Conservation (phyloP, 2,329 filamentous ascomycete genomes). For the Talaromyces pinophilus region DNA sequence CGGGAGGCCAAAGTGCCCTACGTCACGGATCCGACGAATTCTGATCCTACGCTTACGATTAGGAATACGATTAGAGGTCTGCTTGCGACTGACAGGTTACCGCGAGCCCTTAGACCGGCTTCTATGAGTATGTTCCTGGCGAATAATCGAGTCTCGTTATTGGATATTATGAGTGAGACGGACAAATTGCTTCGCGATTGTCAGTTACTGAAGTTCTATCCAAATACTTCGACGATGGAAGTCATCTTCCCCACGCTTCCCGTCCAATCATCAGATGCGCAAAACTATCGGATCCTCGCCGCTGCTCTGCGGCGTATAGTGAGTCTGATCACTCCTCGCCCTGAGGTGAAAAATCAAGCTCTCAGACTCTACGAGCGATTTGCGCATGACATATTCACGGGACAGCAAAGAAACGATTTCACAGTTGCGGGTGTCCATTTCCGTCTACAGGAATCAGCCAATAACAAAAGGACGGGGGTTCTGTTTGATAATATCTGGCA, state of each 20-base stretch:
- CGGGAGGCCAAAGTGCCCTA: slow-evolving; percentile 66
- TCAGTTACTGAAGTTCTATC: slow-evolving; percentile 35
- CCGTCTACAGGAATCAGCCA: slow-evolving; percentile 6
- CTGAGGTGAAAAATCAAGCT: slow-evolving; percentile 41
- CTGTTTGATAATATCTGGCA: slow-evolving; percentile 36
- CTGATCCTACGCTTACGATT: slow-evolving; percentile 71
- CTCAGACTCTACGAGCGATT: slow-evolving; percentile 47
- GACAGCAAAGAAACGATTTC: slow-evolving; percentile 49
- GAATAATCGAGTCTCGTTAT: slow-evolving; percentile 51
- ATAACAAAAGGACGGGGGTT: neutral
- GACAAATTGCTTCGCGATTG: slow-evolving; percentile 52
- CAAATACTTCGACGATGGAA: slow-evolving; percentile 38
- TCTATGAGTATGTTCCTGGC: slow-evolving; percentile 64
- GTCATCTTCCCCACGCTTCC: slow-evolving; percentile 32
- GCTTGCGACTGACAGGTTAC: slow-evolving; percentile 60
- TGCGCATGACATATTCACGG: slow-evolving; percentile 44
- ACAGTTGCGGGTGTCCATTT: slow-evolving; percentile 51
- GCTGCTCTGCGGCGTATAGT: slow-evolving; percentile 52
- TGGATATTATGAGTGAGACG: slow-evolving; percentile 55
- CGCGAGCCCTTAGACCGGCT: slow-evolving; percentile 66
- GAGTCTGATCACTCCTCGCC: slow-evolving; percentile 51
- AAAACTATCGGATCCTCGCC: slow-evolving; percentile 36
- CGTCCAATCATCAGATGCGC: neutral
- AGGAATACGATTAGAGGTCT: slow-evolving; percentile 80
- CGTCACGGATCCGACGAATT: slow-evolving; percentile 85